These are phyloP conservation scores for Jamesozyma piceae DNA, from an alignment of 805 yeast species.

Conservation along the genomic window DNA sequence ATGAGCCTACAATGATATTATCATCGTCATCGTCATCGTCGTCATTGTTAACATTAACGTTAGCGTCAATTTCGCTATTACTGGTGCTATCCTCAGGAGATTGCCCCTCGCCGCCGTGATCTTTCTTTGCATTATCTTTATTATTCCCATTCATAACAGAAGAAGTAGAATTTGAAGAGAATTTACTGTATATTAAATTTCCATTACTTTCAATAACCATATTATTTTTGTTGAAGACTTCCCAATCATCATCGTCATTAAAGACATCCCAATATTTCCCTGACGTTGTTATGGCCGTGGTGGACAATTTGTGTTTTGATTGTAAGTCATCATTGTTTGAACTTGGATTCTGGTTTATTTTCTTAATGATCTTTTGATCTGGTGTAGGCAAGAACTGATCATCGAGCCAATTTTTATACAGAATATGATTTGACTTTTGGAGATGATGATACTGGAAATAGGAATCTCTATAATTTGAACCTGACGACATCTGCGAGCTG, in stretches of 20 bases:
- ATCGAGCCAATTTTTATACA: conserved; percentile 25
- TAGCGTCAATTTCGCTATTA: neutral
- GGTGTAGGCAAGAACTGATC: conserved; percentile 24
- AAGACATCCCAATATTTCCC: conserved; percentile 26
- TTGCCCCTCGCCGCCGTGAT: neutral
- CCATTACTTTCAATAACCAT: conserved; percentile 21
- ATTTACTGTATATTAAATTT: conserved; percentile 2
- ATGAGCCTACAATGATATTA: conserved; percentile 3
- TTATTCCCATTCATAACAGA: neutral
- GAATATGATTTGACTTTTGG: conserved; percentile 15
- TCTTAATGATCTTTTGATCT: conserved; percentile 9
- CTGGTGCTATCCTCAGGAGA: neutral
- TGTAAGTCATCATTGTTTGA: neutral
- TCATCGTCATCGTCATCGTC: neutral
- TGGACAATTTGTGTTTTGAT: neutral
- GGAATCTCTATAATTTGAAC: conserved; percentile 19
- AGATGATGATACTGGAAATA: conserved; percentile 22
- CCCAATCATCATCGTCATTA: conserved; percentile 28
- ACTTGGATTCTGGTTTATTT: neutral
- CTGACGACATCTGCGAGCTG: neutral
- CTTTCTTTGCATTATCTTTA: neutral
- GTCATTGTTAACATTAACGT: neutral
- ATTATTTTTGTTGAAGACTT: conserved; percentile 17
- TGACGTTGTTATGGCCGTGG: neutral
- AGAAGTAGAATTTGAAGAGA: neutral